phyloP scores from a whole-genome alignment of 2,329 filamentous ascomycete genomes.

The Penicillium polonicum region DNA sequence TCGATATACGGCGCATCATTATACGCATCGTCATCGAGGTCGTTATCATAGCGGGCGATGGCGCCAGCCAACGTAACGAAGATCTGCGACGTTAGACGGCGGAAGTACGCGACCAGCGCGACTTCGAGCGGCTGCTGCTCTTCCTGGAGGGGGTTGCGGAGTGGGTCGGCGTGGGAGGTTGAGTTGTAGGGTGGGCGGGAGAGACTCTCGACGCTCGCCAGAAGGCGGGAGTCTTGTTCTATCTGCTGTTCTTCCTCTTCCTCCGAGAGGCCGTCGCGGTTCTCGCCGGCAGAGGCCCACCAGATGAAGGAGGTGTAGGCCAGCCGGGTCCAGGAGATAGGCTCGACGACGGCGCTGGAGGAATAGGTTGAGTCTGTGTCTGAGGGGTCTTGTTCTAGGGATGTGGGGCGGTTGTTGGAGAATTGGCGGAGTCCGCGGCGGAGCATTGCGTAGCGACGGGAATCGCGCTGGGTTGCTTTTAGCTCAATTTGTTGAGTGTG shows the following conservation, averaged over 20 bases:
- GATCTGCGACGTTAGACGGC: constrained; percentile 48
- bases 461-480: constrained; percentile 86
- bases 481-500: constrained; percentile 45
- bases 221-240: constrained; percentile 45
- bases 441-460: constrained; percentile 73
- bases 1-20: constrained; percentile 24
- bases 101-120: constrained; percentile 52
- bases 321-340: constrained; percentile 58
- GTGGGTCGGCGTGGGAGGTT: constrained; percentile 7
- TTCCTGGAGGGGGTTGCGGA: constrained; percentile 27
- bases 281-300: constrained; percentile 66
- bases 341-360: constrained; percentile 52
- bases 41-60: constrained; percentile 42
- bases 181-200: constrained; percentile 21
- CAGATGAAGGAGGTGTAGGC: constrained; percentile 65
- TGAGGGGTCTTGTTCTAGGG: constrained; percentile 33
- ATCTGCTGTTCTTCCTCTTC: constrained; percentile 51
- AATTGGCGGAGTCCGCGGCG: constrained; percentile 57
- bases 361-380: constrained; percentile 45
- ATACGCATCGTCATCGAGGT: constrained; percentile 16
- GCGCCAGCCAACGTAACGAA: constrained; percentile 47
- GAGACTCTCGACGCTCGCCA: constrained; percentile 38
- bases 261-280: constrained; percentile 53
- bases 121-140: constrained; percentile 45
- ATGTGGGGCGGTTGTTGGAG: constrained; percentile 19